A percentile compares a stretch with the other conserved stretches of the same genome.
phyloP scores from a whole-genome alignment of 306 rosid species.

The Gleditsia sinensis region DNA sequence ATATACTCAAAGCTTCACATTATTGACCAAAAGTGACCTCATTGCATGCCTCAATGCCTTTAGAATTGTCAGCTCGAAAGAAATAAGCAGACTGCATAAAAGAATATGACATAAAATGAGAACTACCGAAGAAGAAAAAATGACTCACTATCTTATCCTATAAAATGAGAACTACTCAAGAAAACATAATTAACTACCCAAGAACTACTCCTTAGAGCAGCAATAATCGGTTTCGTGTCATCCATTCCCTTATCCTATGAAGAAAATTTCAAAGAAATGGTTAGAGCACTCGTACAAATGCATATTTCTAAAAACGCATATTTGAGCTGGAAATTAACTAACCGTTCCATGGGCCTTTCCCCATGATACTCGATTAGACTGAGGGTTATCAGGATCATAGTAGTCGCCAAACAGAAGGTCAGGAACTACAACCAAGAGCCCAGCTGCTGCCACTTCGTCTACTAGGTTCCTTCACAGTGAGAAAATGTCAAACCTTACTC shows the following conservation, averaged over 20 bases:
- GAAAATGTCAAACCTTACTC: not conserved
- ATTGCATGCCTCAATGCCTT: constrained; percentile 96
- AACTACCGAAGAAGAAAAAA: constrained; percentile 19
- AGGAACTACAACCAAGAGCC: constrained; percentile 51
- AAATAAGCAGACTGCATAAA: constrained; percentile 85
- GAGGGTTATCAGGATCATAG: constrained; percentile 23
- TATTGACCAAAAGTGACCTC: constrained; percentile 64
- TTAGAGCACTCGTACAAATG: too few species aligned
- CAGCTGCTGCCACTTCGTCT: constrained; percentile 45
- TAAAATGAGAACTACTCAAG: too few species aligned
- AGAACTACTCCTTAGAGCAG: constrained; percentile 37
- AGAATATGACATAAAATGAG: constrained; percentile 29
- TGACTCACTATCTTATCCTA: constrained; percentile 27
- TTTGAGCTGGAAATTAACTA: constrained; percentile 11
- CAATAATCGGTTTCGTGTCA: constrained; percentile 34
- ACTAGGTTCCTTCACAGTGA: constrained; percentile 45
- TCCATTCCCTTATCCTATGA: constrained; percentile 46
- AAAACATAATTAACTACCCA: too few species aligned
- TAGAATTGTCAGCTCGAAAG: constrained; percentile 95
- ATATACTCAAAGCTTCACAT: constrained; percentile 34
- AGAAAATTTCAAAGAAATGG: not conserved
- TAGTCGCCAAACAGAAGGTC: constrained; percentile 38
- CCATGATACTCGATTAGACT: constrained; percentile 30
- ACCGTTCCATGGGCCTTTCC: constrained; percentile 37
- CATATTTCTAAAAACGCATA: not conserved